Evolutionary conservation across 805 yeast species (phyloP).

Genomic region (Myxozyma sirexii): DNA sequence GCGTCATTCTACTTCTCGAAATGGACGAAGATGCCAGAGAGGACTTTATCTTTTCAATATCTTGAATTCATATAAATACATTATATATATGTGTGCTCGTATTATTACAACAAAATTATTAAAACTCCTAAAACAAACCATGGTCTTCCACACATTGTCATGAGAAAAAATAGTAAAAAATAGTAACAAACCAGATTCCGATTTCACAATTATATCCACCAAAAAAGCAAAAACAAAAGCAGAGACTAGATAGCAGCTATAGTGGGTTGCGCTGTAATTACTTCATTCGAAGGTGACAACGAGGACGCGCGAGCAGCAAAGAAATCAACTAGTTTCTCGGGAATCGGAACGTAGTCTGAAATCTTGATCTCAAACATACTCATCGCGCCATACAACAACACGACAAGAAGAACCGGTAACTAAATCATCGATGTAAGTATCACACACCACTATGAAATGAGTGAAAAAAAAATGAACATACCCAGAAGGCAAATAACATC

Average conservation of each 20-base stretch:
- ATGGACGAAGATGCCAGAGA: slow-evolving; percentile 31
- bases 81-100: not conserved
- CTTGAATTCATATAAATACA: not conserved
- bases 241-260: not conserved
- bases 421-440: not conserved
- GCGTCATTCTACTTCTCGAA: slow-evolving; percentile 24
- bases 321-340: slow-evolving; percentile 28
- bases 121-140: not conserved
- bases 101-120: not conserved
- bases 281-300: not conserved
- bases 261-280: not conserved
- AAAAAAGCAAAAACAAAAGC: not conserved
- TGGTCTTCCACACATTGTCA: not conserved
- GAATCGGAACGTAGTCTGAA: slow-evolving; percentile 27
- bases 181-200: not conserved
- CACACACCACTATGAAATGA: not conserved
- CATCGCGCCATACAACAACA: slow-evolving; percentile 26
- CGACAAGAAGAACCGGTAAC: slow-evolving; percentile 30
- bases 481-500: slow-evolving; percentile 39
- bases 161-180: not conserved
- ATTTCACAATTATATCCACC: not conserved
- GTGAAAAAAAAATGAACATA: slow-evolving; percentile 13
- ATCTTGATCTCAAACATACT: slow-evolving; percentile 26
- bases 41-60: slow-evolving; percentile 13
- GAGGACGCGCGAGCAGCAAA: slow-evolving; percentile 15